Evolutionary conservation across 306 rosid species (phyloP).

Genomic region (Chamaecrista fasciculata): DNA sequence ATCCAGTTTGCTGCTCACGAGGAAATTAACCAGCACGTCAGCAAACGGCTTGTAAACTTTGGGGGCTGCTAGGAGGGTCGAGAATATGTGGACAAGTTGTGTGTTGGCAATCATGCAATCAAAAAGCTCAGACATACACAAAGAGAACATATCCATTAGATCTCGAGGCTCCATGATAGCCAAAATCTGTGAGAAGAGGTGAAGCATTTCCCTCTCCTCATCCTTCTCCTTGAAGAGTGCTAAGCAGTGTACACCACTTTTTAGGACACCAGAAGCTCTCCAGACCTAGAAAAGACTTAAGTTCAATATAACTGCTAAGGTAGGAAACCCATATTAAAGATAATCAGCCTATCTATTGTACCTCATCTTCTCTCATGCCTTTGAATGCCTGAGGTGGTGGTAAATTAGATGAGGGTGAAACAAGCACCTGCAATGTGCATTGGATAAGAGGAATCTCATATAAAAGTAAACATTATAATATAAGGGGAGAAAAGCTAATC

Average conservation of each 20-base stretch:
- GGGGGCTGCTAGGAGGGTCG: conserved; percentile 76
- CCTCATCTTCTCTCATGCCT: conserved; percentile 99
- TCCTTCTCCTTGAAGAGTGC: conserved; percentile 97
- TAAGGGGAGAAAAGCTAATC: conserved; percentile 26
- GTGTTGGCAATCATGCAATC: conserved; percentile 93
- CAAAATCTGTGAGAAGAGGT: conserved; percentile 91
- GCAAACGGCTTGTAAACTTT: conserved; percentile 91
- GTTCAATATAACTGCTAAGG: conserved; percentile 31
- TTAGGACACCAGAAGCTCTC: conserved; percentile 94
- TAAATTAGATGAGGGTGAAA: conserved; percentile 72
- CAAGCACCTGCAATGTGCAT: conserved; percentile 72
- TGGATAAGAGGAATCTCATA: conserved; percentile 48
- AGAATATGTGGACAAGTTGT: conserved; percentile 91
- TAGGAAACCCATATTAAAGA: conserved; percentile 25
- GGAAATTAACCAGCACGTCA: conserved; percentile 90
- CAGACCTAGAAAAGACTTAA: conserved; percentile 57
- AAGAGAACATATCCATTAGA: conserved; percentile 98
- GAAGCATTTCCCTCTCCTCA: conserved; percentile 96
- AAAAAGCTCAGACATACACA: conserved; percentile 98
- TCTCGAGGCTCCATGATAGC: conserved; percentile 98
- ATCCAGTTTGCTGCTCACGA: conserved; percentile 87
- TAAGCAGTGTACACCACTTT: conserved; percentile 97
- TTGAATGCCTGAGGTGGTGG: conserved; percentile 73
- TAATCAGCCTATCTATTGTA: conserved; percentile 31
- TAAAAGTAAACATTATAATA: conserved; percentile 43